Conservation (phyloP, 306 rosid genomes). For the Aeschynomene evenia region DNA sequence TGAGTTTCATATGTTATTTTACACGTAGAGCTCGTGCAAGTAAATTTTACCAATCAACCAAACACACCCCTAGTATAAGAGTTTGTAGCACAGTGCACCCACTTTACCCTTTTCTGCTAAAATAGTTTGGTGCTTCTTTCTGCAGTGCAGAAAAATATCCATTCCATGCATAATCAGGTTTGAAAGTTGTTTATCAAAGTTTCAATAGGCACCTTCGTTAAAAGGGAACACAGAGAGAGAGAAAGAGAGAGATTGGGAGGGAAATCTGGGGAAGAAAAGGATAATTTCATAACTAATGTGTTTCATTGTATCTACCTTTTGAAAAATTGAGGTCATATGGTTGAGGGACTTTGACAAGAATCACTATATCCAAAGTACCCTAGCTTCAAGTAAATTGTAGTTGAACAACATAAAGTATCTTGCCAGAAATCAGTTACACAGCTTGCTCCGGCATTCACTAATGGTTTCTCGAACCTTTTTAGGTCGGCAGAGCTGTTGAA, state of each 20-base stretch:
- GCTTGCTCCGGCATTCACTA: slow-evolving; percentile 60
- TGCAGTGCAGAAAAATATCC: not conserved
- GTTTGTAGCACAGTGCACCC: slow-evolving; percentile 12
- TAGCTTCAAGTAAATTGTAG: slow-evolving; percentile 2
- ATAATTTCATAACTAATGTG: not conserved
- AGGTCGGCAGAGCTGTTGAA: slow-evolving; percentile 64
- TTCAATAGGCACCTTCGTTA: not conserved
- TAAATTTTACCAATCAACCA: no score
- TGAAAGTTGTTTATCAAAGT: slow-evolving; percentile 12
- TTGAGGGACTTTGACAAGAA: slow-evolving; percentile 10
- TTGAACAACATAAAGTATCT: slow-evolving; percentile 2
- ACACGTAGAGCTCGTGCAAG: no score
- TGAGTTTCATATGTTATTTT: no score
- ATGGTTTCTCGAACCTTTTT: slow-evolving; percentile 48
- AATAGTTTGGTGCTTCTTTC: not conserved
- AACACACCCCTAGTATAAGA: no score
- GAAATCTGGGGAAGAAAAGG: not conserved
- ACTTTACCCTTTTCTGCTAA: not conserved
- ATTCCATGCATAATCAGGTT: slow-evolving; percentile 12
- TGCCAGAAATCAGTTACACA: slow-evolving; percentile 45
- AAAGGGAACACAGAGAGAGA: no score
- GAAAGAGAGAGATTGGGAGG: no score
- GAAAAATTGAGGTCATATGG: slow-evolving; percentile 6
- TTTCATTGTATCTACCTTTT: not conserved
- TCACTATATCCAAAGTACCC: not conserved